A percentile compares a stretch with the other conserved stretches of the same genome.
phyloP scores from a whole-genome alignment of 2,329 filamentous ascomycete genomes.

The Leptosphaerulina australis region DNA sequence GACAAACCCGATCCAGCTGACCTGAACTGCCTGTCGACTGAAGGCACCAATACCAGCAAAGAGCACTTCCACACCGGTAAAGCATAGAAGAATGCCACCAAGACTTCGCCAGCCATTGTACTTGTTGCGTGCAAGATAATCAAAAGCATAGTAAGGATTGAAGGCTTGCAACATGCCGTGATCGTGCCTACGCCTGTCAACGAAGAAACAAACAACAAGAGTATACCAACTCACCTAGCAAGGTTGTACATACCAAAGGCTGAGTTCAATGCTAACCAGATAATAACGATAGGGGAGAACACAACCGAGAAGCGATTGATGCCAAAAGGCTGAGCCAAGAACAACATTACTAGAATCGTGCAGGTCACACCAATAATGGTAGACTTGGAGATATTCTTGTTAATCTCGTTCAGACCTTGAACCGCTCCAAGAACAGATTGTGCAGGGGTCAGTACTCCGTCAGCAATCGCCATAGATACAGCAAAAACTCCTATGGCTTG shows the following conservation, averaged over 20 bases:
- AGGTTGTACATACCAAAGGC: constrained; percentile 65
- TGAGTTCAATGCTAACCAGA: constrained; percentile 70
- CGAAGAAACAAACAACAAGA: constrained; percentile 1
- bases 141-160: constrained; percentile 63
- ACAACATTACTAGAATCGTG: constrained; percentile 68
- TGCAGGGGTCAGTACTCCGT: constrained; percentile 71
- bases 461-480: constrained; percentile 70
- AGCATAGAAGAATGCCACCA: constrained; percentile 73
- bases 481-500: constrained; percentile 69
- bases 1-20: constrained; percentile 73
- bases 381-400: constrained; percentile 60
- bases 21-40: constrained; percentile 68
- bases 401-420: constrained; percentile 66
- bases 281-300: constrained; percentile 70
- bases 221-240: constrained; percentile 23
- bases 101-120: constrained; percentile 68
- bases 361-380: constrained; percentile 69
- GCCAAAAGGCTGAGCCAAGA: constrained; percentile 69
- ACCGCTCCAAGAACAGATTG: constrained; percentile 74
- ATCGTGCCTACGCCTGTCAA: constrained; percentile 49
- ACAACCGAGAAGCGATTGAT: constrained; percentile 63
- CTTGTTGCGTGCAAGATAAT: constrained; percentile 65
- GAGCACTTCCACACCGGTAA: constrained; percentile 76
- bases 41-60: constrained; percentile 84
- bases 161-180: constrained; percentile 60